These are phyloP conservation scores for Diospyros lotus DNA, from an alignment of 148 eudicot species.

Conservation along the genomic window DNA sequence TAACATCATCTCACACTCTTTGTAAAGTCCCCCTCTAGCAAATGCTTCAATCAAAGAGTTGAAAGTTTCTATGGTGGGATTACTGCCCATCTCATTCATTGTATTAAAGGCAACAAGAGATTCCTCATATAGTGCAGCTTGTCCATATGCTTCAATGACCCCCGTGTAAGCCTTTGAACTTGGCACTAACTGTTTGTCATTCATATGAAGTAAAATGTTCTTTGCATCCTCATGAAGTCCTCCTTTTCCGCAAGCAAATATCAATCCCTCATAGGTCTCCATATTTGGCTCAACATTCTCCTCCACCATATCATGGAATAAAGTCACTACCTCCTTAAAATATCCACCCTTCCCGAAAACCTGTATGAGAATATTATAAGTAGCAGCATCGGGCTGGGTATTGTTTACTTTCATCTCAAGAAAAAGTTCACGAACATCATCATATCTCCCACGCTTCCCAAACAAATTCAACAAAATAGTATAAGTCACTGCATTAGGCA, in stretches of 20 bases:
- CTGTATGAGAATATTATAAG: constrained; percentile 84
- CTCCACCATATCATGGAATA: constrained; percentile 94
- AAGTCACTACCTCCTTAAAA: constrained; percentile 91
- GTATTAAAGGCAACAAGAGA: constrained; percentile 86
- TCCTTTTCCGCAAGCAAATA: constrained; percentile 86
- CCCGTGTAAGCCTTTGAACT: constrained; percentile 82
- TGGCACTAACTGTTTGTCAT: constrained; percentile 64
- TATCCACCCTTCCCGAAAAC: constrained; percentile 97
- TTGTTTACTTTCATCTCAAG: constrained; percentile 97
- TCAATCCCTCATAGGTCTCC: constrained; percentile 94
- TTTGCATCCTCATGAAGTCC: constrained; percentile 83
- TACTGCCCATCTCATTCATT: constrained; percentile 88
- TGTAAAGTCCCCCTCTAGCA: constrained; percentile 89
- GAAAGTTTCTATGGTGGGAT: constrained; percentile 67
- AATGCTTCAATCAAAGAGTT: constrained; percentile 67
- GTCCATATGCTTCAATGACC: constrained; percentile 92
- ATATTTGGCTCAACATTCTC: constrained; percentile 90
- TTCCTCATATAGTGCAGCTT: constrained; percentile 88
- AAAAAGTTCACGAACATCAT: constrained; percentile 88
- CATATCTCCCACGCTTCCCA: constrained; percentile 82
- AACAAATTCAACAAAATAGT: constrained; percentile 79
- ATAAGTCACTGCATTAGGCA: constrained; percentile 75
- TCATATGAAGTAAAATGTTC: constrained; percentile 68
- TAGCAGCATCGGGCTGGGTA: constrained; percentile 83
- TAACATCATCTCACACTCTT: constrained; percentile 64